A percentile compares a stretch with the other conserved stretches of the same genome.
These are phyloP conservation scores for Alternaria dauci DNA, from an alignment of 2,329 filamentous ascomycete genomes.

Conservation along the genomic window DNA sequence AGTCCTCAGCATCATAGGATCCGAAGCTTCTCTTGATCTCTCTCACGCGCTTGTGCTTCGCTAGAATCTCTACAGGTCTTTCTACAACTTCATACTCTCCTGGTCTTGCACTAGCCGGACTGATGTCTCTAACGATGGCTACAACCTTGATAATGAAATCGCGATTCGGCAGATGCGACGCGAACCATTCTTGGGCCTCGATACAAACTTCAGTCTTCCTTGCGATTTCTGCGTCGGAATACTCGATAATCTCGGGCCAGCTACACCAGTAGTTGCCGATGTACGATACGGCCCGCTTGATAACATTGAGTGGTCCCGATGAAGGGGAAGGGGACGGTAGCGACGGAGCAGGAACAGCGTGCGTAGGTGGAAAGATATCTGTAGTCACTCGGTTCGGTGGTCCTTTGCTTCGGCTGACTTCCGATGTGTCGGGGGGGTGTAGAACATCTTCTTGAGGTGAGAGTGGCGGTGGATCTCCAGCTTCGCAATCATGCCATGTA, in stretches of 20 bases:
- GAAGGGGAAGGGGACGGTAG: too few relatives aligned
- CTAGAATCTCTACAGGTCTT: not conserved
- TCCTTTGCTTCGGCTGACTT: not conserved
- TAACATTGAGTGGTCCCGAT: not conserved
- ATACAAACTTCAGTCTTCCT: not conserved
- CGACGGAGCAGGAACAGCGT: not conserved
- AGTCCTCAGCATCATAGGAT: slow-evolving; percentile 1
- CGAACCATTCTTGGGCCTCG: not conserved
- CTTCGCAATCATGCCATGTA: not conserved
- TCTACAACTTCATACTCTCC: not conserved
- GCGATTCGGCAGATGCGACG: too few relatives aligned
- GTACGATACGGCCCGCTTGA: not conserved
- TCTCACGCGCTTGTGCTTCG: slow-evolving; percentile 14
- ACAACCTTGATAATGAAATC: not conserved
- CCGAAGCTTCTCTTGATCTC: slow-evolving; percentile 4
- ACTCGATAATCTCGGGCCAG: slow-evolving; percentile 2
- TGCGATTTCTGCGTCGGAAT: not conserved
- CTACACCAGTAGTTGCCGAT: not conserved
- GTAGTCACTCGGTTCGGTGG: not conserved
- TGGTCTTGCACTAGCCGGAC: too few relatives aligned
- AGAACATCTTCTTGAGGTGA: not conserved
- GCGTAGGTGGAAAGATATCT: not conserved
- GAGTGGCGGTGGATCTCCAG: too few relatives aligned
- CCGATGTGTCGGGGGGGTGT: not conserved
- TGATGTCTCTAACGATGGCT: not conserved